Evolutionary conservation across 257 asterid genomes (phyloP), one percentile per base, ranked within the genome.

Genomic region (Knoxia roxburghii): DNA sequence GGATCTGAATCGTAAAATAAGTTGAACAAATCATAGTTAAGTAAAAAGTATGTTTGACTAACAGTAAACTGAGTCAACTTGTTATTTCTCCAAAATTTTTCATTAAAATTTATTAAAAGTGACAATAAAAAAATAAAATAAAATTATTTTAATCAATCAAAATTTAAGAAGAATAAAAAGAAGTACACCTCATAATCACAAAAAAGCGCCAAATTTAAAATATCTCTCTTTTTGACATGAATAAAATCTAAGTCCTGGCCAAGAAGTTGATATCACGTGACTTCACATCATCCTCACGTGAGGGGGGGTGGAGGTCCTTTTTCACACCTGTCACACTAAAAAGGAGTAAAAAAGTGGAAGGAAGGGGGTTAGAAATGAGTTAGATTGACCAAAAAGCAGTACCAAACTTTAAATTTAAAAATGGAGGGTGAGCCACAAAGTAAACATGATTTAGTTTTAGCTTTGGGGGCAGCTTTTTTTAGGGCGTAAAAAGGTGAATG

Each of bases 381-480:
- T 77, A 49, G 76, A 77, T 17, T 73, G 75, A 65, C 75, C 75
- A 70, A 69, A 62, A 2, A 7, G 5, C 24, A 48, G 53, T 20
- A 46, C 71, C 49, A 0, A 29, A 43, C 60, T 26, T 62, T 64
- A 53, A 49, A 49, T 71, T 52, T 52, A n/a, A n/a, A 35, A 72
- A 37, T 9, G 41, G 40, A 35, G 63, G 20, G n/a, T 7, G 23
- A 33, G 1, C 66, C 43, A 41, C 65, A 71, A 75, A 67, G 77
- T 37, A 72, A 76, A 68, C 74, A 76, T 76, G 77, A 76, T 68
- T 62, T 45, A 49, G n/a, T 43, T 64, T 37, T 51, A 30, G 63
- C 63, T 64, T 52, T 68, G 41, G 48, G 20, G 37, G 67, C 71
- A 68, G 81, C 81, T 69, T 77, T 77, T 67, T 33, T 20, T 32